Base-by-base conservation (phyloP, 768 basidiomycete species). In the Trichaptum fuscoviolaceum region DNA sequence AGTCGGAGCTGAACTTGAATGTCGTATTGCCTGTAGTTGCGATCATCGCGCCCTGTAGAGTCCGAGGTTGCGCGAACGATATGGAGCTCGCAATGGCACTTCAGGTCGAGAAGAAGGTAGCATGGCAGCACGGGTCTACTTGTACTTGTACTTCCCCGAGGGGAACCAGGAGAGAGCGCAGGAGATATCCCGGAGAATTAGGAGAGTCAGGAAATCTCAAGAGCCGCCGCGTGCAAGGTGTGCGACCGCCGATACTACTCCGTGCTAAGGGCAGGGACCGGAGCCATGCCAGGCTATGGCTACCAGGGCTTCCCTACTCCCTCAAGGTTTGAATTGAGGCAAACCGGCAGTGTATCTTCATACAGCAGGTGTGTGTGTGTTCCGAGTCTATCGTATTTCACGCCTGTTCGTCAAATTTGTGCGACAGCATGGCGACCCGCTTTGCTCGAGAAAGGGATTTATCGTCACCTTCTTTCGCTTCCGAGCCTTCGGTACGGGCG, bases 1-100 rank as follows among this genome's bases (percentile, higher is more conserved):
- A 88, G 71, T 86, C 83, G 65, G 79, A 79, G 30, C 86, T 82
- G 35, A 89, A 76, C 74, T 83, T 83, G 66, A 71, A 68, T 36
- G 67, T 57, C 17, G 67, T 25, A 25, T 63, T n/a, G 57, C 35
- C 52, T 23, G 59, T 34, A 17, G 59, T 61, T 61, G 59, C 59
- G 23, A 61, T 61, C 59, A 61, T 61, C 25, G 59, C 59, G 59
- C 25, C 59, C 30, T 34, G 23, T 17, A 61, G 30, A 34, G 10
- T 25, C 63, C 62, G 65, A 61, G 58, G 64, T 36, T 65, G 64
- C 26, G 58, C 60, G 58, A 61, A 42, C 24, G 60, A 60, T 17
- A 64, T 27, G 63, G 42, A 52, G 42, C 42, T 52, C 42, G 42
- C 42, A 52, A 35, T 63, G 59, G 62, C 57, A 25, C 23, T 18